Base-by-base conservation (phyloP, 2,329 filamentous ascomycete genomes). In the Tolypocladium album region DNA sequence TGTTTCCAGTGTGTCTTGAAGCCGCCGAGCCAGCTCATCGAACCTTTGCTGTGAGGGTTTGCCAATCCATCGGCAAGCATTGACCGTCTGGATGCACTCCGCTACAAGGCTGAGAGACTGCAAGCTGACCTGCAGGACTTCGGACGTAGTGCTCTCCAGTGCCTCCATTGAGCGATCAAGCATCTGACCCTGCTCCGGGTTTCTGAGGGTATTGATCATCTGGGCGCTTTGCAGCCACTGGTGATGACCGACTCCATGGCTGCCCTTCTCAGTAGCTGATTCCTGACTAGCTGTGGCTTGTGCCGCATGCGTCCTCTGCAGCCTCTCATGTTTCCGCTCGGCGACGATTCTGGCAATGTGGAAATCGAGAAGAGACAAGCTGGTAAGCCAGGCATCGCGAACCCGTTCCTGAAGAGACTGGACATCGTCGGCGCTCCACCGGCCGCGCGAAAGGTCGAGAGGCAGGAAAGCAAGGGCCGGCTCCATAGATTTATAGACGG, bases 401-500 rank as follows among this genome's bases (percentile, higher is more conserved):
- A 78, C 62, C 0, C 70, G 71, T 4, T 68, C 68, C 15, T 75
- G 69, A 8, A 81, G 60, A 0, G 64, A 64, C 5, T 68, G 67
- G 20, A 81, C 69, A 22, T 80, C 76, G 11, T 76, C 72, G 1
- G 78, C 67, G 20, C 68, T 74, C 79, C 79, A 81, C 3, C 73
- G 67, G 1, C 78, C 74, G 3, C 75, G 68, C 0, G 78, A 79
- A 24, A 80, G 70, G 61, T 81, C 79, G 1, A 81, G 64, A 0
- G 75, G 77, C 0, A 81, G 65, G 58, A 81, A 81, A 0, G 67
- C 74, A 0, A 80, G 58, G 0, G 71, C 65, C 0, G 76, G 75
- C 11, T 74, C 71, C 50, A 76, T 69, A 1, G 67, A 67, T 47
- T 74, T 76, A 59, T 75, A 77, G 0, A 67, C 58, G 0, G 59